Percentiles rank a stretch among this genome's conserved stretches.
Conservation (phyloP, 2,329 filamentous ascomycete genomes). For the Dissoconium aciculare region DNA sequence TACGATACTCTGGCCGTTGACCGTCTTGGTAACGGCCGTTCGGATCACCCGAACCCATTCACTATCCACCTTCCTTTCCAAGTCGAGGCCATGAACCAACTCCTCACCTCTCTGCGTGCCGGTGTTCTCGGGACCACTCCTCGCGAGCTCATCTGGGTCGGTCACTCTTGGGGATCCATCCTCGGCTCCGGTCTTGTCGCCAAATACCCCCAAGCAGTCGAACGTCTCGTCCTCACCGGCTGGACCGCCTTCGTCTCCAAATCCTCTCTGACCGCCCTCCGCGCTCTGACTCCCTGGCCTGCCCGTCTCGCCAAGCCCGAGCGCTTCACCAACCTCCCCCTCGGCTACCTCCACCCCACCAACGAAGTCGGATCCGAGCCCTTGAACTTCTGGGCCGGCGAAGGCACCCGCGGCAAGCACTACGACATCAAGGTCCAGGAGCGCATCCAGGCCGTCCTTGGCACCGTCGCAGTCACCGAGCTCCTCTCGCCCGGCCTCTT, state of each 20-base stretch:
- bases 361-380: neutral
- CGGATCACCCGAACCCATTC: conserved; percentile 1
- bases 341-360: conserved; percentile 1
- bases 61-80: conserved; percentile 2
- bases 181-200: conserved; percentile 2
- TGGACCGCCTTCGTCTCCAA: conserved; percentile 1
- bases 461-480: neutral
- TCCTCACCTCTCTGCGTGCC: conserved; percentile 1
- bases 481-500: conserved; percentile 1
- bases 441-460: neutral
- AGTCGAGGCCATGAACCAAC: conserved; percentile 4
- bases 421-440: neutral
- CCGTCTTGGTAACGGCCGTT: conserved; percentile 3
- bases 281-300: neutral
- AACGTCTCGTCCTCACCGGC: conserved; percentile 1
- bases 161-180: conserved; percentile 4
- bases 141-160: conserved; percentile 3
- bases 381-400: conserved; percentile 1
- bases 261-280: neutral
- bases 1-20: conserved; percentile 3
- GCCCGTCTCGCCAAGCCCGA: neutral
- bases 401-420: neutral
- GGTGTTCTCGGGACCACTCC: conserved; percentile 2
- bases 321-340: neutral
- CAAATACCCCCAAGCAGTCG: conserved; percentile 3